phyloP scores from a whole-genome alignment of 495 filamentous ascomycete genomes.

The Lichenothelia convexa region DNA sequence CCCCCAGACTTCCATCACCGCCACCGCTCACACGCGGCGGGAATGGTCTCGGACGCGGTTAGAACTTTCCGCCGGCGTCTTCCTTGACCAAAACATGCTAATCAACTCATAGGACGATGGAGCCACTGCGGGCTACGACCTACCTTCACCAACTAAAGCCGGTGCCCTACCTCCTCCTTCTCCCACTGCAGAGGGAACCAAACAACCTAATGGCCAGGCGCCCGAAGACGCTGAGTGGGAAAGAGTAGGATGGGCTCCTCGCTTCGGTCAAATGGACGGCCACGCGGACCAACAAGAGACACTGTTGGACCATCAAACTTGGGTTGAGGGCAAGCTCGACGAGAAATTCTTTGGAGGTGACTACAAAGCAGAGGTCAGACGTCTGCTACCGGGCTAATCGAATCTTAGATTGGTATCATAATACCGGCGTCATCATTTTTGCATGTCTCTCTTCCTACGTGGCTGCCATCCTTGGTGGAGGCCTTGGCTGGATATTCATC shows the following conservation, averaged over 20 bases:
- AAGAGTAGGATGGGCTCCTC: conserved; percentile 73
- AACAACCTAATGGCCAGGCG: conserved; percentile 28
- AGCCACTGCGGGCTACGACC: conserved; percentile 51
- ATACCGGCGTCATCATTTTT: conserved; percentile 79
- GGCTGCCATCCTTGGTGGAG: conserved; percentile 72
- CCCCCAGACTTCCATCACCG: conserved; percentile 45
- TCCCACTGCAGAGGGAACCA: conserved; percentile 21
- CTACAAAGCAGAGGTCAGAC: conserved; percentile 13
- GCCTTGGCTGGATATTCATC: conserved; percentile 80
- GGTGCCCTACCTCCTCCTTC: conserved; percentile 34
- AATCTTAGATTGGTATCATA: conserved; percentile 90
- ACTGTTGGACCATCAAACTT: conserved; percentile 71
- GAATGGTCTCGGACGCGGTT: conserved; percentile 56
- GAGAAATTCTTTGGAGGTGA: conserved; percentile 85
- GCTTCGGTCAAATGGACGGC: conserved; percentile 38
- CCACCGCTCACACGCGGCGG: conserved; percentile 45
- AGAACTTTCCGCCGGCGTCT: conserved; percentile 8
- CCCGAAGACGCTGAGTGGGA: conserved; percentile 47
- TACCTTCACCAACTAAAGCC: conserved; percentile 55
- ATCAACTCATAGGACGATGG: conserved; percentile 61
- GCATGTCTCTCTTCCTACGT: conserved; percentile 85
- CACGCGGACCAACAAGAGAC: conserved; percentile 39
- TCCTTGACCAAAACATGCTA: conserved; percentile 1
- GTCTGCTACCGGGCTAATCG: too few species aligned
- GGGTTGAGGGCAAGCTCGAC: conserved; percentile 63